These are phyloP conservation scores for Nicotiana obtusifolia DNA, from an alignment of 257 asterid genomes.

Conservation along the genomic window DNA sequence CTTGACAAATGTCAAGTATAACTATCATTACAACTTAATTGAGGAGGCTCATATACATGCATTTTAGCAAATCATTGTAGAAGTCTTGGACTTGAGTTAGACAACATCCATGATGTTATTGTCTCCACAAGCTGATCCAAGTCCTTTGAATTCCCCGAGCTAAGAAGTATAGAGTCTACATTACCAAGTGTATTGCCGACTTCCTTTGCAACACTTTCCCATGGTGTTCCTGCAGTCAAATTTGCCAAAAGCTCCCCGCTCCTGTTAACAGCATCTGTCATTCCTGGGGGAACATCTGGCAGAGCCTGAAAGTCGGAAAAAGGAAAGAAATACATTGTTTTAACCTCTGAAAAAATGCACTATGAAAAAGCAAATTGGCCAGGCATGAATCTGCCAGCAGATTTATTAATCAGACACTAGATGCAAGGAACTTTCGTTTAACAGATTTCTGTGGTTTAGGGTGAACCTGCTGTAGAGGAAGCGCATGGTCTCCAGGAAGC, in stretches of 20 bases:
- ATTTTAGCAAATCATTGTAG: conserved; percentile 12
- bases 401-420: not conserved
- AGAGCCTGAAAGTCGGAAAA: conserved; percentile 45
- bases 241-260: conserved; percentile 78
- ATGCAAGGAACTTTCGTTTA: not conserved
- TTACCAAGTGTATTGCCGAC: conserved; percentile 49
- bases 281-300: conserved; percentile 88
- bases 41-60: not conserved
- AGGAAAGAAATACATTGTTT: not conserved
- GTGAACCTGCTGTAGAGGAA: conserved; percentile 89
- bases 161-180: conserved; percentile 46
- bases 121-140: conserved; percentile 60
- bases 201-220: conserved; percentile 89
- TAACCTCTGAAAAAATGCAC: not conserved
- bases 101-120: conserved; percentile 60
- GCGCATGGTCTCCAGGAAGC: conserved; percentile 88
- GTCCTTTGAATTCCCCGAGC: conserved; percentile 53
- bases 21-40: not conserved
- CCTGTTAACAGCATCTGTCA: conserved; percentile 86
- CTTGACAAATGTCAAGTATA: not conserved
- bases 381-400: not conserved
- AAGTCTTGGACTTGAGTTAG: conserved; percentile 56
- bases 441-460: not conserved
- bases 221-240: conserved; percentile 87
- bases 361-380: not conserved